Evolutionary conservation across 306 rosid species (phyloP), one percentile per base, ranked within the genome.

Genomic region (Vigna radiata): DNA sequence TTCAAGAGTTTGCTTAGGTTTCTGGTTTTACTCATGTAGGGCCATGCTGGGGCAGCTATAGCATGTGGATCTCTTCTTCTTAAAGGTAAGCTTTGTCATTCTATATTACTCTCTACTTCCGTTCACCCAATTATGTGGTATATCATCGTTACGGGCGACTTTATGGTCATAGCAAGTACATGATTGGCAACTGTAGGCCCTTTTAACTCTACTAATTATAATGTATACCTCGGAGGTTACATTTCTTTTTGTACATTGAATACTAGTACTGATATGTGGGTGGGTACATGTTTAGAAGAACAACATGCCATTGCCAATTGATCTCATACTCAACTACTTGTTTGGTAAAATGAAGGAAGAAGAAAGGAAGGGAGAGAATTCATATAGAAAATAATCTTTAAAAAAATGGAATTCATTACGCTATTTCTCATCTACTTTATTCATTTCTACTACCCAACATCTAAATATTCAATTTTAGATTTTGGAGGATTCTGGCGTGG

Each of bases 51-150:
- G 79, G 97, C 97, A 27, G 96, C 97, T 77, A 82, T 95, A 80
- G 97, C 97, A 25, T 92, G 77, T 81, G 98, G 98, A 55, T 92
- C 97, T 82, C 98, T 92, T 86, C 92, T 95, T 82, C 97, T 92
- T 68, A 88, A 83, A 89, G 98, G 97, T 89, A 69, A 76, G 88
- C 70, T 72, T 9, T 65, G 36, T 64, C 25, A 58, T 63, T 65
- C n/a, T 60, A 50, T 39, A 39, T 67, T 73, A 56, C 44, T 67
- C 23, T 33, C 9, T 58, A 54, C 29, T 21, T 76, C 25, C n/a
- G n/a, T 60, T 76, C 27, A 63, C 61, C 59, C 12, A 56, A 49
- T 66, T 29, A 4, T 64, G 61, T 67, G 17, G 54, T 56, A 64
- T 79, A 49, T 63, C 46, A 44, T 68, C 12, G 21, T 72, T 73